Base-by-base conservation (phyloP, 306 rosid species). In the Prunus kanzakura region DNA sequence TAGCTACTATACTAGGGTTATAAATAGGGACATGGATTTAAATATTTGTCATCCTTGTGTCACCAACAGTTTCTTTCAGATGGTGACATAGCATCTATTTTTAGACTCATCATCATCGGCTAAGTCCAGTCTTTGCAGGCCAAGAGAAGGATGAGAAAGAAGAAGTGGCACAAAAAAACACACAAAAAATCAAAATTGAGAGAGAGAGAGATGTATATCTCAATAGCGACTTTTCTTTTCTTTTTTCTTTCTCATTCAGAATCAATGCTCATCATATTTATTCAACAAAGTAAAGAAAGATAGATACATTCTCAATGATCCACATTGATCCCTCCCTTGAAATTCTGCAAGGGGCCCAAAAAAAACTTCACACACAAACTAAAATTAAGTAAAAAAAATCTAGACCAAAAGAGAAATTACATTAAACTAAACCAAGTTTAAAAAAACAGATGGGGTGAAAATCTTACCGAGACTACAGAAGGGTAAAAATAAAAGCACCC, bases 221-320 rank as follows among this genome's bases (percentile, higher is more conserved):
- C 41, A 35, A 32, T 32, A 35, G 41, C 41, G 41, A 35, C 41
- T 35, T 35, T 6, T 6, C 8, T 35, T 35, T 35, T 38, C 43
- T 38, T 38, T 38, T 55, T 56, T 20, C 62, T 58, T 23, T 58
- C 64, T 0, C 64, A 4, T 23, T 20, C 64, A 4, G 64, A 60
- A 60, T 60, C 43, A 62, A 62, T 62, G 67, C 67, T 62, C 41
- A 14, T 62, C 43, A 62, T 62, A 29, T 49, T 62, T 27, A 62
- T 62, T 62, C 30, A 12, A 58, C 30, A 58, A 62, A 47, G 52
- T 11, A 2, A 47, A 38, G 43, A 38, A n/a, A 57, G 64, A 22
- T 9, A 6, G 67, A 29, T 62, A 27, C 20, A 62, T 62, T 27
- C 11, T 29, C 20, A 62, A 62, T 6, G 67, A 29, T 62, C 19